Base-by-base conservation (phyloP, 805 yeast genomes). In the Ogataea nakhonphanomensis region DNA sequence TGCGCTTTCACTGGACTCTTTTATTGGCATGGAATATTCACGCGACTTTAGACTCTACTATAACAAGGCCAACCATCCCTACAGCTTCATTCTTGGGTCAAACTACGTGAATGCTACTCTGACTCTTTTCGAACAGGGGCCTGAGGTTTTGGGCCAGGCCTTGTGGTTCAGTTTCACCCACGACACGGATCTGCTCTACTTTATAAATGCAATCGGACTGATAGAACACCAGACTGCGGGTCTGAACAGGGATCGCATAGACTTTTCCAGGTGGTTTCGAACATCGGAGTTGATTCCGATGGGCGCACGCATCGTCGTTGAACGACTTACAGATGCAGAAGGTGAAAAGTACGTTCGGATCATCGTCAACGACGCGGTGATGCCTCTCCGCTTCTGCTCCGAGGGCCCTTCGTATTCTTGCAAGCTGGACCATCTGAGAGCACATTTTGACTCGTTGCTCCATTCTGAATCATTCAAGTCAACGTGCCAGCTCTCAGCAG, bases 131-230 rank as follows among this genome's bases (percentile, higher is more conserved):
- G 52, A 56, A 28, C 53, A 59, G 35, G 46, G 54, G 28, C 49
- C 52, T 3, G 49, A 48, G 28, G 28, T 39, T 9, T 33, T 29
- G n/a, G 25, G 38, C 7, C 50, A 53, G 31, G 45, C 75, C 59
- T 66, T 84, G 33, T 81, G 81, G 69, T 68, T 84, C 49, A 82
- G 79, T 49, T 81, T 85, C 66, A 70, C 86, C 11, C 95, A 87
- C 55, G 95, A 87, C 57, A 74, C 82, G 27, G 83, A 81, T 46
- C 61, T 85, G 30, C 67, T 78, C 46, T 66, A 80, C 30, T 79
- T 72, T 50, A 64, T 81, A 51, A 66, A 85, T 22, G 84, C 91
- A 2, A 61, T 84, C 34, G 89, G 87, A 7, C 57, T 84, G 47
- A 45, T 71, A 42, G 65, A 67, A 46, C 67, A 74, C 13, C 60